Evolutionary conservation across 345 rosid species (phyloP).

Genomic region (Eucalyptus curtisii): DNA sequence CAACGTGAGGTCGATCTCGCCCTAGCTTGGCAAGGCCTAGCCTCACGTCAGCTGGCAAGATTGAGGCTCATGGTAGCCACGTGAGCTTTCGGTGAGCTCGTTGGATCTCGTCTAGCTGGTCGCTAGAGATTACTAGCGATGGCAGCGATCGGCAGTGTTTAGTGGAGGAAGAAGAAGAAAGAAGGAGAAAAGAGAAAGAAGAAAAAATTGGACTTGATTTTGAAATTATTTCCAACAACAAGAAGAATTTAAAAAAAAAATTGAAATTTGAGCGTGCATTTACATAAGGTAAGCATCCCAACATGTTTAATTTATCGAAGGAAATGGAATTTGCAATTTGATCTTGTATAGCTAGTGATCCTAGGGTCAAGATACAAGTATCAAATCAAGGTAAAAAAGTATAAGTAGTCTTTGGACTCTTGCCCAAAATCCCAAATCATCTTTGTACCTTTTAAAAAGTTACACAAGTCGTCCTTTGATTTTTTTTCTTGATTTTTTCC

Average conservation of each 20-base stretch:
- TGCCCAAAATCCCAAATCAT: neutral
- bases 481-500: neutral
- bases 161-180: no score
- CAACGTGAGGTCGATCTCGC: no score
- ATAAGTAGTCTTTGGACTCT: neutral
- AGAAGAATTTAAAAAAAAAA: no score
- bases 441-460: neutral
- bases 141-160: accelerated
- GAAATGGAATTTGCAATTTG: neutral
- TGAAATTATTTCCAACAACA: no score
- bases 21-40: no score
- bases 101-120: accelerated
- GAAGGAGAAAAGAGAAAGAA: no score
- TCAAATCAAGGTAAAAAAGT: neutral
- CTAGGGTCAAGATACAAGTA: no score
- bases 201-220: no score
- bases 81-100: no score
- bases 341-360: neutral
- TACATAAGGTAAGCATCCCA: neutral
- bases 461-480: neutral
- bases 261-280: neutral
- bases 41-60: no score
- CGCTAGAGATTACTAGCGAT: no score
- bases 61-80: accelerated
- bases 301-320: neutral